Evolutionary conservation across 352 stramenopile species (phyloP), one percentile per base, ranked within the genome.

Genomic region (Phytophthora rubi): DNA sequence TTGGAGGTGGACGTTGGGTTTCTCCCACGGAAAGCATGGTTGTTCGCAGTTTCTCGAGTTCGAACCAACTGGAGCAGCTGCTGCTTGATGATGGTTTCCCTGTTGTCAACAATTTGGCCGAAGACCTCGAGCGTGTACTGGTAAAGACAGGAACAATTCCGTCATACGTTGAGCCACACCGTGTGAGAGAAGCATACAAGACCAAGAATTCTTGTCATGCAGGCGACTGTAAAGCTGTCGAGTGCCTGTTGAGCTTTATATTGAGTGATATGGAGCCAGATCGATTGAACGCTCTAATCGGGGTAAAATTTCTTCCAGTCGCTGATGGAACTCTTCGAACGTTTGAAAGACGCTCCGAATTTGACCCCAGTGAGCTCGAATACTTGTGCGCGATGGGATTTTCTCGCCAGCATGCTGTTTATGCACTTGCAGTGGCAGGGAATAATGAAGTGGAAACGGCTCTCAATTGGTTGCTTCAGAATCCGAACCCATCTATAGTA

Each of bases 301-400:
- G 72, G 33, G 85, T 93, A 9, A 75, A 79, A 0, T 77, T 91
- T 66, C 70, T 93, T 16, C 85, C 85, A 32, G 53, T 89, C n/a
- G 78, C 81, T 53, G 72, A 93, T 76, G 73, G 80, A 45, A 78
- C 65, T 30, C 51, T 93, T 42, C 65, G 48, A 35, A 59, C 55
- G 23, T 90, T 91, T 74, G 45, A 74, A n/a, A 68, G 51, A 16
- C 47, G 55, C 2, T 62, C 54, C 15, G 52, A 62, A 15, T 63
- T 74, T 51, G 72, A 87, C 64, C 16, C 55, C 13, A 68, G 30
- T 23, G 66, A 76, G 18, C 69, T 93, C 16, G 73, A 81, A 21
- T 71, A 90, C 48, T 62, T 93, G 23, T 80, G 78, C 44, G 84
- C 81, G 9, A 93, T 93, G 85, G 80, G 83, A 4, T 93, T 93